Evolutionary conservation across 2,329 filamentous ascomycete genomes (phyloP).

Genomic region (Thermoascus crustaceus): DNA sequence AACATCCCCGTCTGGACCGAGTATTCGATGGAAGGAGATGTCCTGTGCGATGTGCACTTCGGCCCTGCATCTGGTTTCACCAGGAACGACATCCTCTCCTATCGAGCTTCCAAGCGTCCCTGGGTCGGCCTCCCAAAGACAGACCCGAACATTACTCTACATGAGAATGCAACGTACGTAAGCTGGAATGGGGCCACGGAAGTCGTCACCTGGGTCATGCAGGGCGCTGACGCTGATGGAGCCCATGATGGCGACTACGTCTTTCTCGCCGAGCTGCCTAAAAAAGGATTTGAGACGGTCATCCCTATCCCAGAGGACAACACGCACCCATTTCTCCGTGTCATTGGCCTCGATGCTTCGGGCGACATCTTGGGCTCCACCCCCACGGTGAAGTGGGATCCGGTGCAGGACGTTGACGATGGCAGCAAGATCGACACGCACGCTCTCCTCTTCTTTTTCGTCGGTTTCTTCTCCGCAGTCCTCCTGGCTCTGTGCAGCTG

Average conservation of each 20-base stretch:
- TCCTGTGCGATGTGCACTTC: constrained; percentile 49
- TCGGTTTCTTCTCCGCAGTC: background rate
- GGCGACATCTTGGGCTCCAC: constrained; percentile 15
- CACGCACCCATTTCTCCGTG: constrained; percentile 11
- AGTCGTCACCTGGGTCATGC: constrained; percentile 21
- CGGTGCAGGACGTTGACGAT: background rate
- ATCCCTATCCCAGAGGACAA: constrained; percentile 14
- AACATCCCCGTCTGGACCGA: constrained; percentile 44
- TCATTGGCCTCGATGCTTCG: constrained; percentile 14
- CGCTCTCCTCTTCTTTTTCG: background rate
- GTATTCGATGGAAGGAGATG: constrained; percentile 36
- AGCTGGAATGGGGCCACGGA: constrained; percentile 33
- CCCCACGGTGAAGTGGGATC: constrained; percentile 14
- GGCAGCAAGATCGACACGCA: background rate
- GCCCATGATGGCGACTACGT: constrained; percentile 8
- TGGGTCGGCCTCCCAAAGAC: constrained; percentile 1
- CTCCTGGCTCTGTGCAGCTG: background rate
- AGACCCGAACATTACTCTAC: constrained; percentile 18
- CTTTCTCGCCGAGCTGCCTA: constrained; percentile 15
- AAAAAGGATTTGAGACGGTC: constrained; percentile 21
- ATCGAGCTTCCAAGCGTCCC: background rate
- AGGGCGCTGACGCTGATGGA: constrained; percentile 10
- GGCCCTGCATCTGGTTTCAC: constrained; percentile 17
- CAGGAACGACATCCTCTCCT: background rate
- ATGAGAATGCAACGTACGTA: constrained; percentile 15